phyloP scores from a whole-genome alignment of 352 stramenopile genomes.

The Phytophthora chlamydospora region DNA sequence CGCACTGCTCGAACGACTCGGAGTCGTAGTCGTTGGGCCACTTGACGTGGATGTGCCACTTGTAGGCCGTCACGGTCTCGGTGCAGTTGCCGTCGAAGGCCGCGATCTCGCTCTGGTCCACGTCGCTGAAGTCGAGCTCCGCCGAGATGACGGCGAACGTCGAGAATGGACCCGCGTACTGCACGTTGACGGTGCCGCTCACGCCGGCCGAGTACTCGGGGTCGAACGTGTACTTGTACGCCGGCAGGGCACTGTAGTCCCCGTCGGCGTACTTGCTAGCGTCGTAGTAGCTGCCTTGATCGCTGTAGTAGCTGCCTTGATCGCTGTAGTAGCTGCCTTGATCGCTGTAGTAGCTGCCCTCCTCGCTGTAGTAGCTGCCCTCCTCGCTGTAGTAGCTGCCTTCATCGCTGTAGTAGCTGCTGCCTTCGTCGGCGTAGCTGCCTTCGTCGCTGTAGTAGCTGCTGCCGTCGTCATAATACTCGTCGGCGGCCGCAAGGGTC shows the following conservation, averaged over 20 bases:
- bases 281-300: conserved; percentile 7
- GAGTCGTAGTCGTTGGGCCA: conserved; percentile 39
- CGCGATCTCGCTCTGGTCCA: conserved; percentile 39
- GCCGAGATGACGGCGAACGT: conserved; percentile 47
- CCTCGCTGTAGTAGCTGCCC: not conserved
- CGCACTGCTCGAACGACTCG: conserved; percentile 50
- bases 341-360: conserved; percentile 4
- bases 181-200: conserved; percentile 45
- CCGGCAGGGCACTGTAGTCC: conserved; percentile 22
- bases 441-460: not conserved
- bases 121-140: conserved; percentile 52
- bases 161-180: conserved; percentile 42
- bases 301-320: conserved; percentile 10
- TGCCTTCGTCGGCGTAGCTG: not conserved
- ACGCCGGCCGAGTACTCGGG: conserved; percentile 40
- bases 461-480: conserved; percentile 10
- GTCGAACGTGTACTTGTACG: conserved; percentile 54
- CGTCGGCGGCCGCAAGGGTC: conserved; percentile 21
- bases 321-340: conserved; percentile 3
- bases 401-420: not conserved
- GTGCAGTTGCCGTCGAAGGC: conserved; percentile 51
- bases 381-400: not conserved
- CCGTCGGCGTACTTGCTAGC: conserved; percentile 5
- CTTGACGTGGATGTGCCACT: conserved; percentile 69
- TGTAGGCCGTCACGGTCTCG: conserved; percentile 40